These are phyloP conservation scores for Catunica adiposa DNA, from an alignment of 2,329 filamentous ascomycete species.

Conservation along the genomic window DNA sequence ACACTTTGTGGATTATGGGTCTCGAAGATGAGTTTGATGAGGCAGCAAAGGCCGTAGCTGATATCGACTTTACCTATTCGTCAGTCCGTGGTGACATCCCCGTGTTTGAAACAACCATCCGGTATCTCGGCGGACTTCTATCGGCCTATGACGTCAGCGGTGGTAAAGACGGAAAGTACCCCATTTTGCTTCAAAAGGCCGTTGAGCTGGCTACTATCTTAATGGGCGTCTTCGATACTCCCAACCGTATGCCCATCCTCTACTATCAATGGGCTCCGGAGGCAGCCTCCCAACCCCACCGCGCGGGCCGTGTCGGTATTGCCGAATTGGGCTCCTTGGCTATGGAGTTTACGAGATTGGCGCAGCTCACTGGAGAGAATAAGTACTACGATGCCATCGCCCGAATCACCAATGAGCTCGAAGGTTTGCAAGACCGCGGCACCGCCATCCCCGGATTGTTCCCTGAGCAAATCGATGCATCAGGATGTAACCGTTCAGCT, in stretches of 20 bases:
- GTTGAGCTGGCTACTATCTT: conserved; percentile 64
- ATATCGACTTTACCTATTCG: conserved; percentile 71
- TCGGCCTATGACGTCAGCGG: conserved; percentile 76
- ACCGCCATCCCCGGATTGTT: conserved; percentile 66
- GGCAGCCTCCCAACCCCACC: conserved; percentile 44
- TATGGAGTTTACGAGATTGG: conserved; percentile 77
- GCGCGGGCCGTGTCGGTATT: conserved; percentile 40
- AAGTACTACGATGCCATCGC: conserved; percentile 85
- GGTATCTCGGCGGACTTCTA: conserved; percentile 74
- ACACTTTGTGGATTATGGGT: conserved; percentile 79
- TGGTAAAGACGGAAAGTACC: conserved; percentile 37
- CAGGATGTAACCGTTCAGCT: conserved; percentile 53
- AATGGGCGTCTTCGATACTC: conserved; percentile 75
- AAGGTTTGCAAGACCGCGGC: conserved; percentile 52
- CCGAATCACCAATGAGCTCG: conserved; percentile 65
- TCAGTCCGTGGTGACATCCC: conserved; percentile 49
- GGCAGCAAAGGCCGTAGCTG: conserved; percentile 49
- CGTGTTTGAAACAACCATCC: conserved; percentile 84
- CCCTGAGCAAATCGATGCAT: conserved; percentile 58
- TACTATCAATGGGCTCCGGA: conserved; percentile 64
- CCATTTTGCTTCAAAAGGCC: conserved; percentile 58
- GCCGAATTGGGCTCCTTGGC: conserved; percentile 67
- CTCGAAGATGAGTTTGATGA: conserved; percentile 64
- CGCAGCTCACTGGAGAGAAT: conserved; percentile 63
- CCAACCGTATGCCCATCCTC: conserved; percentile 77